Percentiles rank a stretch among this genome's conserved stretches.
These are phyloP conservation scores for Helichrysum umbraculigerum DNA, from an alignment of 129 eudicot genomes.

Conservation along the genomic window DNA sequence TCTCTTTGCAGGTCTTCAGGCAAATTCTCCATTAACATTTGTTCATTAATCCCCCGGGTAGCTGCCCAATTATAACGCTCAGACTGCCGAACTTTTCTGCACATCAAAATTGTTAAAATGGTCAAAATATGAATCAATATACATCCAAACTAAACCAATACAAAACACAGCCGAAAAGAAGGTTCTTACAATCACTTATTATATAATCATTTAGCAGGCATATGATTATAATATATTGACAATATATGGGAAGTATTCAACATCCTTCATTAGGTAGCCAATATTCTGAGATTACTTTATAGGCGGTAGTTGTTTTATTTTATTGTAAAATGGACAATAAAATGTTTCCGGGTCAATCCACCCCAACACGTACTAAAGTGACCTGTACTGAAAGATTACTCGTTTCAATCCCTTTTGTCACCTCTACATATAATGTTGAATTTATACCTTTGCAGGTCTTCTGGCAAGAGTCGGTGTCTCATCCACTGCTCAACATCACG, in stretches of 20 bases:
- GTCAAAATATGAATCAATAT: conserved; percentile 8
- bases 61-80: conserved; percentile 87
- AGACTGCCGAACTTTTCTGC: conserved; percentile 66
- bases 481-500: conserved; percentile 97
- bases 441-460: conserved; percentile 53
- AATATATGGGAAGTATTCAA: too few species aligned
- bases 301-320: too few species aligned
- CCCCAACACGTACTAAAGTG: too few species aligned
- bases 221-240: too few species aligned
- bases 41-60: conserved; percentile 72
- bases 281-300: too few species aligned
- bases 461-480: conserved; percentile 89
- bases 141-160: conserved; percentile 13
- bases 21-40: conserved; percentile 60
- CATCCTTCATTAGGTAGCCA: neutral
- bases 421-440: neutral
- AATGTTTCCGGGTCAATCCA: neutral
- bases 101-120: neutral
- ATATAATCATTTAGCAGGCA: too few species aligned
- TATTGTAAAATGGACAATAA: too few species aligned
- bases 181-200: neutral
- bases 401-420: neutral
- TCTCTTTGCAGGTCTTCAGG: conserved; percentile 87
- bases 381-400: too few species aligned
- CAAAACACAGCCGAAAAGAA: neutral